Percentiles rank a stretch among this genome's conserved stretches.
Conservation (phyloP, 2,329 filamentous ascomycete genomes). For the Diatrype stigma region DNA sequence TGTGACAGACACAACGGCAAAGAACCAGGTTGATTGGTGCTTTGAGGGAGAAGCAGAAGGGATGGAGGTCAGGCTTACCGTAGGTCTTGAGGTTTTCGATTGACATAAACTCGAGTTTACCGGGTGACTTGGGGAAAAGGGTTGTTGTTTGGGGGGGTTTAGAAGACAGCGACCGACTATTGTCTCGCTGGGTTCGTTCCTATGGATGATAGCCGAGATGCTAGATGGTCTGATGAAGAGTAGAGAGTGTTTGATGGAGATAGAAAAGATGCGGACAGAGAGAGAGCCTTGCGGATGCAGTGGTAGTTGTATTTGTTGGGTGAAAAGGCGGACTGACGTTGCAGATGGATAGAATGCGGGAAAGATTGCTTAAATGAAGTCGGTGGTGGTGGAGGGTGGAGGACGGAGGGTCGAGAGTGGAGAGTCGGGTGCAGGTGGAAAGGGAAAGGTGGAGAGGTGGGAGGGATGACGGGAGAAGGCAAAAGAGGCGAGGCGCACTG, state of each 20-base stretch:
- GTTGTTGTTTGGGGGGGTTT: slow-evolving; percentile 36
- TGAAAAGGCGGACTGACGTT: slow-evolving; percentile 6
- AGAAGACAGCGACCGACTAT: slow-evolving; percentile 49
- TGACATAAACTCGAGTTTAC: slow-evolving; percentile 90
- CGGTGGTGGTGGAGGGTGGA: slow-evolving; percentile 8
- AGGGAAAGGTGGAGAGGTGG: background rate
- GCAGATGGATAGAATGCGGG: background rate
- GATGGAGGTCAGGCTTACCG: slow-evolving; percentile 56
- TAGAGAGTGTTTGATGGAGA: slow-evolving; percentile 6
- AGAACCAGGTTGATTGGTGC: no score
- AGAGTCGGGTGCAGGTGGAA: background rate
- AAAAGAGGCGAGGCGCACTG: background rate
- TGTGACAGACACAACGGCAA: no score
- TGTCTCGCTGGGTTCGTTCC: slow-evolving; percentile 48
- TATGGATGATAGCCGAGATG: slow-evolving; percentile 31
- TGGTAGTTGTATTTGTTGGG: background rate
- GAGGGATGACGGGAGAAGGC: background rate
- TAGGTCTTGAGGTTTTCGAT: slow-evolving; percentile 98
- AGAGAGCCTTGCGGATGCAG: background rate
- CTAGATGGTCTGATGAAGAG: slow-evolving; percentile 8
- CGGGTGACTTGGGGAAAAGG: slow-evolving; percentile 53
- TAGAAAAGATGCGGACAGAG: background rate
- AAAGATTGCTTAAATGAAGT: slow-evolving; percentile 10
- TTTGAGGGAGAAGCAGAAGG: background rate
- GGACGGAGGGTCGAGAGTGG: slow-evolving; percentile 1